Evolutionary conservation across 768 basidiomycete genomes (phyloP), one percentile per base, ranked within the genome.

Genomic region (Rhodosporidiobolus sp.): DNA sequence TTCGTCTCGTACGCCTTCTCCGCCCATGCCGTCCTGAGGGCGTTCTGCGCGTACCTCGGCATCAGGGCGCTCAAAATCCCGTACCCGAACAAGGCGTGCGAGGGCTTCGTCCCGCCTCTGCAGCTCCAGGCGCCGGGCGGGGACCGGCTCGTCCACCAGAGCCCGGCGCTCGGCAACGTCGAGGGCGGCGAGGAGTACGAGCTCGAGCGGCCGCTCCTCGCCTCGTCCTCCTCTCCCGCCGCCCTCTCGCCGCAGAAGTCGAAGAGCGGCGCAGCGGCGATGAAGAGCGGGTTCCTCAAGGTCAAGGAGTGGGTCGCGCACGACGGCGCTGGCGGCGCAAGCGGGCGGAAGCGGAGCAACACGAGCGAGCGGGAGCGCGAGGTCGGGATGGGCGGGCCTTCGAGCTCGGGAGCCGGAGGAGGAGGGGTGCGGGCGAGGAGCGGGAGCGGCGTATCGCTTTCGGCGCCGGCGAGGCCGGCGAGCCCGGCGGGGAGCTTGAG

Each of bases 331-430:
- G 32, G 32, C 32, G 48, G 56, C 1, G 63, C 46, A 22, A 64
- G 64, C n/a, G 65, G 71, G 9, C 9, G 71, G 65, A 72, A 72
- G 24, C 35, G 71, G 35, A 72, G 71, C 66, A 72, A 72, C n/a
- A 72, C 71, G 60, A 66, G 64, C n/a, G 71, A 72, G 56, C 28
- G 71, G 60, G 71, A 72, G 55, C 5, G 53, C 48, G 65, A 28
- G 28, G 52, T 64, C 17, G 63, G 63, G 63, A 38, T 64, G 63
- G 19, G 30, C 24, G 5, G 6, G 50, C 2, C 50, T 16, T 43
- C 38, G 38, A 43, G 38, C 14, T 43, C 14, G 38, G 38, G 38
- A 43, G 38, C 8, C 38, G 38, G 38, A 43, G 38, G 38, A 43
- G 38, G 38, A 43, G 38, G 38, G n/a, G n/a, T n/a, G n/a, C n/a